Base-by-base conservation (phyloP, 192 early-diverging fungal species). In the Coemansia umbellata region DNA sequence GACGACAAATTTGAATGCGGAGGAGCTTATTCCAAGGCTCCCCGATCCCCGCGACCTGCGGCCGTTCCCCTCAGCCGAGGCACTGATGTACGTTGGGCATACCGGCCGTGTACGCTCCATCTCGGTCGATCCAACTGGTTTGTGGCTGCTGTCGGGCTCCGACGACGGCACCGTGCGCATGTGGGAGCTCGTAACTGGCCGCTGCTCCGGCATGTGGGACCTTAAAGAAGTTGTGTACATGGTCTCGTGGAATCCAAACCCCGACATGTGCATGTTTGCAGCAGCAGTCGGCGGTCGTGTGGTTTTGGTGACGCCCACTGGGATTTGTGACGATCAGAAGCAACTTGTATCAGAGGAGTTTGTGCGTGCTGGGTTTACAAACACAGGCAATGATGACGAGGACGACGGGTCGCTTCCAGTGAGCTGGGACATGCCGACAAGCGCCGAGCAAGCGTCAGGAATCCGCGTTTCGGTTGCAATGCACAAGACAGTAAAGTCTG, bases 31-130 rank as follows among this genome's bases (percentile, higher is more conserved):
- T 41, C 97, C 95, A 47, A 93, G 94, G 70, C 85, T 99, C 21
- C 97, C 97, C 23, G 89, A 84, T 42, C 95, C 95, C 10, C 87
- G 87, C 57, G 95, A 97, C 57, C 82, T 99, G 49, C 87, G 86
- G 45, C 97, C 97, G 4, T 99, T 94, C 86, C 97, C 97, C 32
- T 82, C 87, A 13, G 60, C 69, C 14, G 79, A 90, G 43, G 78
- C 91, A 4, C 78, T 97, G 35, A 79, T 83, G 33, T 97, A 86
- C 61, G 54, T 65, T 26, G 95, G 91, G 9, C 97, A 99, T 55
- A 85, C 83, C 5, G 87, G 69, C 26, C 82, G 87, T 32, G 84
- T 99, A 36, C 86, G 95, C 23, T 71, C 66, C 11, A 78, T 94
- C 41, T 89, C 92, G n/a, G 68, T 97, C 2, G 92, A 96, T 67